Evolutionary conservation across 1,139 yeast genomes (phyloP).

Genomic region (Yamadazyma atmosphaerica): DNA sequence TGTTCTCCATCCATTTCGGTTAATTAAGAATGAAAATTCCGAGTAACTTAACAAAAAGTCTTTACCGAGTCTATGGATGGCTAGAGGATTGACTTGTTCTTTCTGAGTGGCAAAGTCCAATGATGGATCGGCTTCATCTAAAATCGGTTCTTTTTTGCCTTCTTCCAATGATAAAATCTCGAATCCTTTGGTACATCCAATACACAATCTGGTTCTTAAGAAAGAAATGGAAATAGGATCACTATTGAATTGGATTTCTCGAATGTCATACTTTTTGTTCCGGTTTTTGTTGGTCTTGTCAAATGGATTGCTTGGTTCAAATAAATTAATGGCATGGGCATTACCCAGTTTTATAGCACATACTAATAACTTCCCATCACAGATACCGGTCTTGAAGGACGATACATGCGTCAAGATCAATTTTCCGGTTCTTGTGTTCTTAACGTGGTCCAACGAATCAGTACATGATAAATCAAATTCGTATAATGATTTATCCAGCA

Average conservation of each 20-base stretch:
- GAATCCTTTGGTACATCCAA: constrained; percentile 95
- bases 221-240: constrained; percentile 93
- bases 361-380: constrained; percentile 83
- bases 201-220: constrained; percentile 82
- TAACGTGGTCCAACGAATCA: constrained; percentile 69
- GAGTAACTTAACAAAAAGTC: constrained; percentile 87
- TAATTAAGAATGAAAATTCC: constrained; percentile 91
- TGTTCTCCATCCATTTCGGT: constrained; percentile 94
- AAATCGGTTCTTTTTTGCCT: constrained; percentile 68
- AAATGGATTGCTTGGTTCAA: constrained; percentile 69
- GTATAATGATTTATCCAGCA: constrained; percentile 79
- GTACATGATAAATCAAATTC: constrained; percentile 74
- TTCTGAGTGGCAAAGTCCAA: constrained; percentile 91
- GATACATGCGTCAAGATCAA: constrained; percentile 81
- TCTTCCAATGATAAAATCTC: constrained; percentile 88
- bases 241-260: constrained; percentile 78
- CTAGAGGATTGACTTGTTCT: constrained; percentile 80
- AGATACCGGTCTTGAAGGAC: constrained; percentile 89
- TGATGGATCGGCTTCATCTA: constrained; percentile 96
- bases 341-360: constrained; percentile 85
- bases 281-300: constrained; percentile 56
- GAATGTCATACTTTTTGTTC: constrained; percentile 67
- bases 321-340: constrained; percentile 75
- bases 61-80: constrained; percentile 85
- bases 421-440: constrained; percentile 73